phyloP scores from a whole-genome alignment of 768 basidiomycete species.

The Clitopilus passeckerianus region DNA sequence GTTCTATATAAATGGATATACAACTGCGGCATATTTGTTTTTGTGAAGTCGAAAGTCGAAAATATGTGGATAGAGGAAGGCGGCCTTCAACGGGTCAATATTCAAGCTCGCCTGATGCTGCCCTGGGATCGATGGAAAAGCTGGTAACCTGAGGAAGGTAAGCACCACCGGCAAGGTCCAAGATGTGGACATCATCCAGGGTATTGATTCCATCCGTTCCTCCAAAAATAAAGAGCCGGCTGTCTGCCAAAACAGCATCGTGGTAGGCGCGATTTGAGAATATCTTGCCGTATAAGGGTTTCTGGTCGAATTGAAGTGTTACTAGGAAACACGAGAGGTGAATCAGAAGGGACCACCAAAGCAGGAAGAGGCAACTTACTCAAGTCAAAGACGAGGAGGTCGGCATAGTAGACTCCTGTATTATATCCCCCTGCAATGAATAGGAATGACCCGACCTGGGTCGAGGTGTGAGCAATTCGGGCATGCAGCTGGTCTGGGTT shows the following conservation, averaged over 20 bases:
- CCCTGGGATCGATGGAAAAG: conserved; percentile 47
- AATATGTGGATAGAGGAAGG: no score
- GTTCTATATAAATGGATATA: no score
- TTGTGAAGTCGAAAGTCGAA: no score
- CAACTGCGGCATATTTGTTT: no score
- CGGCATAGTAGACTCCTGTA: conserved; percentile 64
- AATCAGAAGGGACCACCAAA: neutral
- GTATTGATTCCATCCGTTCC: conserved; percentile 83
- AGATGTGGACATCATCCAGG: conserved; percentile 79
- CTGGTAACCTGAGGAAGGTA: conserved; percentile 89
- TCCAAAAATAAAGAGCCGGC: conserved; percentile 81
- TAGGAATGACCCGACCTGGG: conserved; percentile 88
- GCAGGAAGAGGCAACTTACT: conserved; percentile 36
- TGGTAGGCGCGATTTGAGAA: conserved; percentile 84
- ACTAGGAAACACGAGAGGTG: conserved; percentile 39
- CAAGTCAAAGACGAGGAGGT: conserved; percentile 82
- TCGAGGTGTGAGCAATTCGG: conserved; percentile 80
- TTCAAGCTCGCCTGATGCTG: neutral
- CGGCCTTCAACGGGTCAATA: neutral
- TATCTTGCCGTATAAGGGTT: conserved; percentile 59
- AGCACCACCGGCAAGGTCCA: conserved; percentile 84
- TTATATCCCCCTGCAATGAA: conserved; percentile 91
- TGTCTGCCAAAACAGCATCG: conserved; percentile 75
- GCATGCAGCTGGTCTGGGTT: conserved; percentile 30
- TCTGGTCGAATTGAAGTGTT: conserved; percentile 77